These are phyloP conservation scores for Metschnikowia lochheadii DNA, from an alignment of 805 yeast genomes.

Conservation along the genomic window DNA sequence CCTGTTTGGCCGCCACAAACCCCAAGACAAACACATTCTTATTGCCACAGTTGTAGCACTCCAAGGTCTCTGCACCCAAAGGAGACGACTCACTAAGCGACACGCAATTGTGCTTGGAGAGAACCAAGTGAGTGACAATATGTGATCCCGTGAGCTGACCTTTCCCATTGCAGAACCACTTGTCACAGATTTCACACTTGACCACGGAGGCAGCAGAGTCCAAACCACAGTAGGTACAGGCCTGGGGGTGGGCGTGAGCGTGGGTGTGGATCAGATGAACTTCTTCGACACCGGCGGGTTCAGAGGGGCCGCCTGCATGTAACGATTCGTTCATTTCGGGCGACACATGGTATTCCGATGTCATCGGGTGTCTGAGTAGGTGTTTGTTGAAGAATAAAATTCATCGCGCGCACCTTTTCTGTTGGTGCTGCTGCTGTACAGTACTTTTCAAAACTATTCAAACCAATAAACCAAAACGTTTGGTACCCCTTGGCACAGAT, in stretches of 20 bases:
- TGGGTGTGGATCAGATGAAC: not conserved
- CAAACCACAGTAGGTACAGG: constrained; percentile 72
- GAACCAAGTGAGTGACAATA: constrained; percentile 78
- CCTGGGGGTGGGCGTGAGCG: not conserved
- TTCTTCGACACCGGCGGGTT: not conserved
- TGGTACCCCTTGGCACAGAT: too few species aligned
- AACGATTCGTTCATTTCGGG: not conserved
- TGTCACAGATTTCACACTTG: constrained; percentile 69
- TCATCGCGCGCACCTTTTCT: constrained; percentile 4
- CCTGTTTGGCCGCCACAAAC: constrained; percentile 81
- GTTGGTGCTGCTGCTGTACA: too few species aligned
- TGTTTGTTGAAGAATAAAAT: not conserved
- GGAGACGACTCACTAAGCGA: constrained; percentile 76
- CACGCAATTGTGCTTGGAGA: constrained; percentile 72
- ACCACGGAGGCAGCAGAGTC: constrained; percentile 61
- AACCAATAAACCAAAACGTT: too few species aligned
- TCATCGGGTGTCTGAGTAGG: constrained; percentile 3
- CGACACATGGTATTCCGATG: constrained; percentile 4
- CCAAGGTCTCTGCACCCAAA: constrained; percentile 80
- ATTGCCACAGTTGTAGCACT: constrained; percentile 88
- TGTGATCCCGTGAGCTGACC: constrained; percentile 62
- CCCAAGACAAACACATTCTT: constrained; percentile 76
- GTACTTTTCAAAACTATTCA: too few species aligned
- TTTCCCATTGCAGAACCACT: constrained; percentile 87
- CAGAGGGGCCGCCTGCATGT: constrained; percentile 2